A percentile compares a stretch with the other conserved stretches of the same genome.
These are phyloP conservation scores for Opeltia flavorubescens DNA, from an alignment of 495 filamentous ascomycete species.

Conservation along the genomic window DNA sequence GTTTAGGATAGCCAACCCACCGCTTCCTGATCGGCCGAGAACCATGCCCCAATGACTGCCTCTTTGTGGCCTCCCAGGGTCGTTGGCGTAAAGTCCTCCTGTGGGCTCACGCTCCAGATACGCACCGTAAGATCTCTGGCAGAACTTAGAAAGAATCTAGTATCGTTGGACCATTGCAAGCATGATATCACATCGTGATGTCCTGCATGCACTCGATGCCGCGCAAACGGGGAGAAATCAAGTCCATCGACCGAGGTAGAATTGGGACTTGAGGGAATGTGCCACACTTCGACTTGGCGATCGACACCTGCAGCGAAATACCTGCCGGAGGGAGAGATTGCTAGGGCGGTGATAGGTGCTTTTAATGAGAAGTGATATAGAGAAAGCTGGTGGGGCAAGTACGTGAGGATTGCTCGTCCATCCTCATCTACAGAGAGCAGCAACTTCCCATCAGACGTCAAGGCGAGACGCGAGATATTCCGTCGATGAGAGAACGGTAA, in stretches of 20 bases:
- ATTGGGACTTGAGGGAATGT: conserved; percentile 78
- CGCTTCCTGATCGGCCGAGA: conserved; percentile 80
- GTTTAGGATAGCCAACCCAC: conserved; percentile 41
- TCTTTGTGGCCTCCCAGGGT: conserved; percentile 81
- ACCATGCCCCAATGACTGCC: conserved; percentile 76
- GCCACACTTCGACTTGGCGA: conserved; percentile 83
- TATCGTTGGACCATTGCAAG: conserved; percentile 91
- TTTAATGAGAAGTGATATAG: conserved; percentile 93
- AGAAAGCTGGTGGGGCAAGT: conserved; percentile 67
- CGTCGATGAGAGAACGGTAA: conserved; percentile 87
- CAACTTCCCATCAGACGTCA: conserved; percentile 79
- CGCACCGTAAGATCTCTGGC: conserved; percentile 84
- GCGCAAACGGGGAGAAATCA: conserved; percentile 87
- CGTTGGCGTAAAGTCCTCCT: conserved; percentile 80
- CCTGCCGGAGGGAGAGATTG: conserved; percentile 82
- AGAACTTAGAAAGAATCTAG: conserved; percentile 80
- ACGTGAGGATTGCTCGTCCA: conserved; percentile 82
- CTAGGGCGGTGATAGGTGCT: conserved; percentile 62
- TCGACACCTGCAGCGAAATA: conserved; percentile 81
- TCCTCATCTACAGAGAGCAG: conserved; percentile 88
- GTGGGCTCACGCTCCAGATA: conserved; percentile 83
- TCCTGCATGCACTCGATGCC: conserved; percentile 70
- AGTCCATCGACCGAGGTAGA: conserved; percentile 63
- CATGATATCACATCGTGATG: conserved; percentile 77
- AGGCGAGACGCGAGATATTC: conserved; percentile 76